Percentiles rank a stretch among this genome's conserved stretches.
Evolutionary conservation across 495 filamentous ascomycete species (phyloP).

Genomic region (Daldinia grandis): DNA sequence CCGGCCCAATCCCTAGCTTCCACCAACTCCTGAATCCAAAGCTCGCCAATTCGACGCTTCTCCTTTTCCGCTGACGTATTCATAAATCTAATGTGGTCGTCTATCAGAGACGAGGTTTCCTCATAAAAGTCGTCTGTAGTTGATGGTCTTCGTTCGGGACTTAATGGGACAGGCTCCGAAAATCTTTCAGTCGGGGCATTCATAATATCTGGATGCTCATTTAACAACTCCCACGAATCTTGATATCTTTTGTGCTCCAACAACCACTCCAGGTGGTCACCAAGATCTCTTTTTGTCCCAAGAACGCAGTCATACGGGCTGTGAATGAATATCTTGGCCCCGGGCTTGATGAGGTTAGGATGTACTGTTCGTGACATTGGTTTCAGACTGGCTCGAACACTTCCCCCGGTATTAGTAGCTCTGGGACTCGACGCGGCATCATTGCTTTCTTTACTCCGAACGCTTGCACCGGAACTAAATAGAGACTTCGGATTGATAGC

Average conservation of each 20-base stretch:
- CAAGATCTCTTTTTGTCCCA: conserved; percentile 81
- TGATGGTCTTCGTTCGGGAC: conserved; percentile 58
- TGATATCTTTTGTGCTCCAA: conserved; percentile 79
- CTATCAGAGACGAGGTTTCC: conserved; percentile 71
- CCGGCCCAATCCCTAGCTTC: conserved; percentile 73
- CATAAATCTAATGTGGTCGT: conserved; percentile 54
- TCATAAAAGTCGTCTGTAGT: conserved; percentile 81
- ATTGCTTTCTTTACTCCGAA: conserved; percentile 74
- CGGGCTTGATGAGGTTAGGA: conserved; percentile 64
- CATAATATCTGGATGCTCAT: conserved; percentile 81
- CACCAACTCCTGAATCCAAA: conserved; percentile 88
- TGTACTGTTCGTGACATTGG: conserved; percentile 46
- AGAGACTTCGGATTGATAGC: conserved; percentile 83
- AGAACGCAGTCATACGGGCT: conserved; percentile 95
- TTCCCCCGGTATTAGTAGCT: conserved; percentile 41
- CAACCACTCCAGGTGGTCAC: conserved; percentile 87
- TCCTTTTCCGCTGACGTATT: conserved; percentile 80
- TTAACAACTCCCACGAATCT: conserved; percentile 85
- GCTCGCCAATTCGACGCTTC: conserved; percentile 89
- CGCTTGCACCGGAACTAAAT: conserved; percentile 86
- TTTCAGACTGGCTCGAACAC: conserved; percentile 27
- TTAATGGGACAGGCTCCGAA: conserved; percentile 50
- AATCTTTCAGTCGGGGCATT: conserved; percentile 49
- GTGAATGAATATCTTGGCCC: conserved; percentile 93
- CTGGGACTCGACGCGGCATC: conserved; percentile 49